These are phyloP conservation scores for Malassezia yamatoensis DNA, from an alignment of 1,284 basidiomycete genomes.

Conservation along the genomic window DNA sequence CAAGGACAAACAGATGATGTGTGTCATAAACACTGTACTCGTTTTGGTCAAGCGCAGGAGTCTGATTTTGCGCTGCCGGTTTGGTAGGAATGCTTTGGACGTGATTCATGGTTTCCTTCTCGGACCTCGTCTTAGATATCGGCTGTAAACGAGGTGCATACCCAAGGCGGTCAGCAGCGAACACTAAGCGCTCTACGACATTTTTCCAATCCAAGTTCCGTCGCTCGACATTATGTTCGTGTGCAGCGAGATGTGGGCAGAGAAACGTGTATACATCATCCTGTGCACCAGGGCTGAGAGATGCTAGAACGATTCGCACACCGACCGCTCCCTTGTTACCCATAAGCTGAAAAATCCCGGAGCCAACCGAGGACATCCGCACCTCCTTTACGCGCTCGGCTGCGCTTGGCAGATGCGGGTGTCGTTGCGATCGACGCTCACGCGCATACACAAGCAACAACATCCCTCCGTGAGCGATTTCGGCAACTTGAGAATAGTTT, in stretches of 20 bases:
- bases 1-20: conserved; percentile 45
- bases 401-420: conserved; percentile 49
- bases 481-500: conserved; percentile 35
- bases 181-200: conserved; percentile 72
- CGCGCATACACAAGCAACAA: conserved; percentile 61
- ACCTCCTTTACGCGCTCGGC: conserved; percentile 39
- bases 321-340: conserved; percentile 94
- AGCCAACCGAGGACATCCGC: conserved; percentile 38
- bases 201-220: conserved; percentile 68
- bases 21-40: conserved; percentile 44
- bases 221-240: conserved; percentile 61
- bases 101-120: conserved; percentile 1
- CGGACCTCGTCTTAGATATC: neutral
- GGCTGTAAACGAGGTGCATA: conserved; percentile 13
- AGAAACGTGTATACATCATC: conserved; percentile 62
- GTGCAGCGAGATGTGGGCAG: conserved; percentile 76
- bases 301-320: conserved; percentile 63
- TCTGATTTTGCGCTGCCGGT: conserved; percentile 52
- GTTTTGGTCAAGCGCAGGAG: conserved; percentile 28
- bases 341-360: conserved; percentile 54
- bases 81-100: conserved; percentile 8
- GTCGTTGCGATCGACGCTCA: conserved; percentile 51
- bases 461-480: conserved; percentile 38
- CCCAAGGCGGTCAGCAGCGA: conserved; percentile 46
- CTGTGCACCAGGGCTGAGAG: conserved; percentile 50